Percentiles rank a stretch among this genome's conserved stretches.
phyloP scores from a whole-genome alignment of 2,329 filamentous ascomycete genomes.

The Ophiostoma novo-ulmi region DNA sequence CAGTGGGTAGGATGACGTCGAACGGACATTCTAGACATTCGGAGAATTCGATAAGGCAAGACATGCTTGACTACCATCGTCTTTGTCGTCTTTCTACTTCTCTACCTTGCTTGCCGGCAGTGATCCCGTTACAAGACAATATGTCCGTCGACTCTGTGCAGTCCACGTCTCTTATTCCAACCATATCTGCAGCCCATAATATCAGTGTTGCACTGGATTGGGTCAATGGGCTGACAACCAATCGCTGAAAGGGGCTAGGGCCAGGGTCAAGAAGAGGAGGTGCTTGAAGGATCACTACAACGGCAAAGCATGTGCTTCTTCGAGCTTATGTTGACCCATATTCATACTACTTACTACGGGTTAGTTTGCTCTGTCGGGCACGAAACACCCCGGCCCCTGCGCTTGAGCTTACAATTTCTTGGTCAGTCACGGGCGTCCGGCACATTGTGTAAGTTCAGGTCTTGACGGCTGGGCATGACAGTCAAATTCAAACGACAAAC shows the following conservation, averaged over 20 bases:
- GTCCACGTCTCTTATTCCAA: background rate
- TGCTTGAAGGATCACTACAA: background rate
- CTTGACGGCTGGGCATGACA: background rate
- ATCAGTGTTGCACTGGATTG: background rate
- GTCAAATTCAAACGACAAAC: background rate
- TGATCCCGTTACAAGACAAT: background rate
- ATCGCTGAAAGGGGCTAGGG: background rate
- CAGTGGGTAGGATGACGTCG: no score
- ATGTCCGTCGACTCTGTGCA: conserved; percentile 5
- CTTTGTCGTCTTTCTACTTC: background rate
- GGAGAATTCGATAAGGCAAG: background rate
- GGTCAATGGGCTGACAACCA: background rate
- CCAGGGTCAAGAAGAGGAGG: background rate
- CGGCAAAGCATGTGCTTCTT: conserved; percentile 3
- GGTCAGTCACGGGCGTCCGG: background rate
- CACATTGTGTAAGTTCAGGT: background rate
- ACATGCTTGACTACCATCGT: background rate
- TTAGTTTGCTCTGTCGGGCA: background rate
- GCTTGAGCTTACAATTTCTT: background rate
- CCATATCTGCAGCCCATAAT: background rate
- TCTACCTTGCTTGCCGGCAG: background rate
- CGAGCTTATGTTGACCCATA: conserved; percentile 3
- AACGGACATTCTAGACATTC: background rate
- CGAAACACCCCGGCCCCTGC: background rate
- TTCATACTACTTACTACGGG: background rate